Percentiles rank a stretch among this genome's conserved stretches.
Evolutionary conservation across 2,329 filamentous ascomycete species (phyloP).

Genomic region (Cladophialophora immunda): DNA sequence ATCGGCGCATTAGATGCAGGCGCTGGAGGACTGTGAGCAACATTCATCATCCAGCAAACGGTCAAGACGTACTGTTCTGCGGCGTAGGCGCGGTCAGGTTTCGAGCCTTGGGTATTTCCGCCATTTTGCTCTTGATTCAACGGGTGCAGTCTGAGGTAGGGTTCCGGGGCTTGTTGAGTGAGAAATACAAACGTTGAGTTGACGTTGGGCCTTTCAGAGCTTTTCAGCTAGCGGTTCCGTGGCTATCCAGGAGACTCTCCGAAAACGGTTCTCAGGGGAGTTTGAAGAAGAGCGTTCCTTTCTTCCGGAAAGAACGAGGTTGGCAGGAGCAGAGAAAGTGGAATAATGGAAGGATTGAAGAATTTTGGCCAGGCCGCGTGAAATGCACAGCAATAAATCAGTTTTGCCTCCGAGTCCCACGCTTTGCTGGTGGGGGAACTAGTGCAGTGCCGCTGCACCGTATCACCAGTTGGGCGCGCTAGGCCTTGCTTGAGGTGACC

Average conservation of each 20-base stretch:
- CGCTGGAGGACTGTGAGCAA: slow-evolving; percentile 34
- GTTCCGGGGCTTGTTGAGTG: neutral
- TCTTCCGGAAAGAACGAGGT: neutral
- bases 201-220: slow-evolving; percentile 6
- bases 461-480: neutral
- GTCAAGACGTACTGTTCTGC: slow-evolving; percentile 76
- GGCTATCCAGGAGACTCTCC: neutral
- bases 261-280: neutral
- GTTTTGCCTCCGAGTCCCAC: slow-evolving; percentile 10
- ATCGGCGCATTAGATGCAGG: slow-evolving; percentile 95
- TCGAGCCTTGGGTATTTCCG: slow-evolving; percentile 25
- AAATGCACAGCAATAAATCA: slow-evolving; percentile 7
- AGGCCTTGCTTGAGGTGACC: neutral
- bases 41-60: neutral
- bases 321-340: slow-evolving; percentile 6
- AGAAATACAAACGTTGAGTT: slow-evolving; percentile 5
- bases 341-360: slow-evolving; percentile 1
- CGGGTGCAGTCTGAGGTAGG: neutral
- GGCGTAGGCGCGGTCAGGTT: slow-evolving; percentile 63
- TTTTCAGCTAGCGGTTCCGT: neutral
- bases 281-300: neutral
- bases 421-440: slow-evolving; percentile 5
- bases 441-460: neutral
- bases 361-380: slow-evolving; percentile 4
- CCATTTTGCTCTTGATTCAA: slow-evolving; percentile 2